phyloP scores from a whole-genome alignment of 2,329 filamentous ascomycete species.

The Ceratocystis variospora region DNA sequence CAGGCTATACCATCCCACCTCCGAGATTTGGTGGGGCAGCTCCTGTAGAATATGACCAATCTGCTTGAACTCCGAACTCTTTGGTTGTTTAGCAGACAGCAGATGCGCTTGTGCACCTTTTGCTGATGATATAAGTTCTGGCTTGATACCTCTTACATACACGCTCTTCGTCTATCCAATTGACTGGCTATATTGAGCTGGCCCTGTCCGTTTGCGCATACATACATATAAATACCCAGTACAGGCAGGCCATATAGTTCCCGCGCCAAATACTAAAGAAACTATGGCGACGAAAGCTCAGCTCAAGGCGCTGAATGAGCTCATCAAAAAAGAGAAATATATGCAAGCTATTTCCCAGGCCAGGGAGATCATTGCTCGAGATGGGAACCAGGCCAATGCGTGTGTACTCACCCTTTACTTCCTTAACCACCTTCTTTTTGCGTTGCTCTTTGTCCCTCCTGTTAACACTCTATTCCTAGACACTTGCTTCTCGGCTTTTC shows the following conservation, averaged over 20 bases:
- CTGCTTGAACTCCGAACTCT: background rate
- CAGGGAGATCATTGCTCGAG: slow-evolving; percentile 52
- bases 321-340: slow-evolving; percentile 66
- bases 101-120: background rate
- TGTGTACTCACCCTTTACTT: slow-evolving; percentile 29
- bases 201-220: background rate
- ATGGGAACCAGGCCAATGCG: slow-evolving; percentile 71
- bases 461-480: slow-evolving; percentile 8
- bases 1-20: background rate
- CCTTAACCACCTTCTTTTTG: background rate
- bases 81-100: background rate
- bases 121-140: background rate
- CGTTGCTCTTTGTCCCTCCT: background rate
- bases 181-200: too few relatives aligned
- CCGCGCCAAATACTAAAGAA: background rate
- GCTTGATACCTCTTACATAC: background rate
- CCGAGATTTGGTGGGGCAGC: slow-evolving; percentile 6
- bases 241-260: too few relatives aligned
- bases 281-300: slow-evolving; percentile 52
- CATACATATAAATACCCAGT: background rate
- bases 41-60: background rate
- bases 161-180: too few relatives aligned
- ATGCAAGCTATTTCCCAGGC: slow-evolving; percentile 60
- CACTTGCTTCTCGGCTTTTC: slow-evolving; percentile 74
- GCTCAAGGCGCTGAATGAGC: slow-evolving; percentile 67